These are phyloP conservation scores for Backusella parvicylindrica DNA, from an alignment of 192 early-diverging fungal genomes.

Conservation along the genomic window DNA sequence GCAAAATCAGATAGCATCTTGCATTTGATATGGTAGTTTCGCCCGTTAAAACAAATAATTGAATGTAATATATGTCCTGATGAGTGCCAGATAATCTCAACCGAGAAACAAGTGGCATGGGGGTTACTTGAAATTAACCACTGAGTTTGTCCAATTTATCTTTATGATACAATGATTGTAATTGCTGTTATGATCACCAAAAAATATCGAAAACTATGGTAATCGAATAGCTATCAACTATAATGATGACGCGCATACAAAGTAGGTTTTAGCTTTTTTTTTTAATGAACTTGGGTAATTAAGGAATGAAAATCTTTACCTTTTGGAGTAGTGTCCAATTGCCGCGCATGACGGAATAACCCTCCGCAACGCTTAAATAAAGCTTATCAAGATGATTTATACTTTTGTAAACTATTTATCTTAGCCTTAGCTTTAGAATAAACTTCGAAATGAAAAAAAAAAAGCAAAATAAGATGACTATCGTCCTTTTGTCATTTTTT, in stretches of 20 bases:
- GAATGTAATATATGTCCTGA: constrained; percentile 41
- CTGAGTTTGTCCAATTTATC: constrained; percentile 8
- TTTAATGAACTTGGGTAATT: not conserved
- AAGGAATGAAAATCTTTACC: not conserved
- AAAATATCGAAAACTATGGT: constrained; percentile 16
- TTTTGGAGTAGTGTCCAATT: not conserved
- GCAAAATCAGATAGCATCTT: constrained; percentile 36
- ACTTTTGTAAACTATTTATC: not conserved
- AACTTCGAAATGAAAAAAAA: not conserved
- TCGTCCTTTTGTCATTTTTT: not conserved
- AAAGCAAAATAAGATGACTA: not conserved
- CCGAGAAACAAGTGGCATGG: constrained; percentile 15
- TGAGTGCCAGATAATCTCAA: constrained; percentile 41
- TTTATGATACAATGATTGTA: constrained; percentile 15
- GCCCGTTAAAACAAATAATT: constrained; percentile 38
- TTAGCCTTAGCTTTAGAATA: not conserved
- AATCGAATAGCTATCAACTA: not conserved
- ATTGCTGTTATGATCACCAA: constrained; percentile 16
- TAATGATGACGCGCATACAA: not conserved
- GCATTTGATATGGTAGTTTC: constrained; percentile 40
- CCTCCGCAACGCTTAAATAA: not conserved
- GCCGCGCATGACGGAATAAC: not conserved
- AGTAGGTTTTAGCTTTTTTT: not conserved
- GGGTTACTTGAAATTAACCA: constrained; percentile 14
- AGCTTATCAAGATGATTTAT: not conserved